Evolutionary conservation across 2,329 filamentous ascomycete genomes (phyloP), one percentile per base, ranked within the genome.

Genomic region (Xylariaceae sp.): DNA sequence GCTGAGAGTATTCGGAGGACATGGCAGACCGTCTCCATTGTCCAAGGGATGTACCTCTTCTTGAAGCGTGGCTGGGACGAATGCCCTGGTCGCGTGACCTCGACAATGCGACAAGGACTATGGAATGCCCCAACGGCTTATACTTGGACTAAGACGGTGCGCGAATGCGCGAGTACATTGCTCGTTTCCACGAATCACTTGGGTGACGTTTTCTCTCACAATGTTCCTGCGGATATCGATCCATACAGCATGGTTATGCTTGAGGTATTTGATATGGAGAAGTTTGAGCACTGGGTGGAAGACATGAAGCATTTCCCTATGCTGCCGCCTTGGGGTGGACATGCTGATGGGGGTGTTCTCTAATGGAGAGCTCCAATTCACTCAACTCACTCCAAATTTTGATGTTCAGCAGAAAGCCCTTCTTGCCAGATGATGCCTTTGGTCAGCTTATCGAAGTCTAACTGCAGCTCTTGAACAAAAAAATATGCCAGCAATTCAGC

Each of bases 1-100:
- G 50, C 53, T 4, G 60, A 63, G 47, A 60, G 57, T 34, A 46
- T 57, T 13, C 57, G 60, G 8, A 55, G 59, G 12, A 54, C 56
- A 16, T 60, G 56, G 42, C 43, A 59, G 12, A 41, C 51, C n/a
- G 38, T 54, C 3, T 48, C 47, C 8, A 41, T 50, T 18, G 18
- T 59, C 7, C 49, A 54, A 30, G 49, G 55, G 17, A 45, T 50
- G 3, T 63, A 62, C 39, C 39, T 52, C 32, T 49, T 48, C 34
- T 49, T 56, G 44, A 56, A 55, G 36, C 46, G 43, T 15, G 53
- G 55, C 4, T 60, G 53, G 50, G 39, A 51, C 3, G 48, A 54
- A 18, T 63, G 60, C 40, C 44, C 59, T 0, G 60, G 60, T 2
- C 47, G 44, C 11, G 38, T 61, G 9, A 44, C 45, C 8, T 52